phyloP scores from a whole-genome alignment of 305 asterid species.

The Stenogyne calaminthoides region DNA sequence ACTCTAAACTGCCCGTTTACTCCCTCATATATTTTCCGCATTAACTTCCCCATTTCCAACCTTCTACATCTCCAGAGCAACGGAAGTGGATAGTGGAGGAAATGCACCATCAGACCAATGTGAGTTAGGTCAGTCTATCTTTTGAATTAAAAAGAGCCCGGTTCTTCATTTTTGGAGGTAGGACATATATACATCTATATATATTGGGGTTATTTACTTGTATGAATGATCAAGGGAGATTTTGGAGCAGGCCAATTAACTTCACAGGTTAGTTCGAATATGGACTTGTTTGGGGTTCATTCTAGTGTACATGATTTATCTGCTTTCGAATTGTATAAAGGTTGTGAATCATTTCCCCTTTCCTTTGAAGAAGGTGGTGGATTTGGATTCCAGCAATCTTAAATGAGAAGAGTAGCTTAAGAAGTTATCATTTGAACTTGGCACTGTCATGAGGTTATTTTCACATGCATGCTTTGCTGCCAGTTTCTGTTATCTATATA shows the following conservation, averaged over 20 bases:
- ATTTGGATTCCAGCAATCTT: background rate
- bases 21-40: slow-evolving; percentile 19
- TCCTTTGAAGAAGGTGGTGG: background rate
- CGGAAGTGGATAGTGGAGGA: slow-evolving; percentile 31
- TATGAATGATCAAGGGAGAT: slow-evolving; percentile 25
- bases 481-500: background rate
- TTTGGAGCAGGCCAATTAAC: slow-evolving; percentile 32
- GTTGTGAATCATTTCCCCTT: background rate
- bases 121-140: slow-evolving; percentile 38
- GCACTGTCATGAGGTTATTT: background rate
- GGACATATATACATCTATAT: slow-evolving; percentile 28
- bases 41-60: slow-evolving; percentile 13
- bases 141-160: slow-evolving; percentile 28
- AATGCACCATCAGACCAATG: slow-evolving; percentile 25
- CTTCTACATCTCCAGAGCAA: background rate
- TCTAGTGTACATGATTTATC: slow-evolving; percentile 11
- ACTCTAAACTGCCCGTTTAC: background rate
- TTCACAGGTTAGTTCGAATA: slow-evolving; percentile 26
- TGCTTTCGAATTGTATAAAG: slow-evolving; percentile 14
- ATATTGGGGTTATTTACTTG: background rate
- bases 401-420: background rate
- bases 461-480: background rate
- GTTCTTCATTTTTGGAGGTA: slow-evolving; percentile 34
- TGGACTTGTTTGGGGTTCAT: slow-evolving; percentile 23
- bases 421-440: background rate